Evolutionary conservation across 768 basidiomycete genomes (phyloP).

Genomic region (Leccinum broughii): DNA sequence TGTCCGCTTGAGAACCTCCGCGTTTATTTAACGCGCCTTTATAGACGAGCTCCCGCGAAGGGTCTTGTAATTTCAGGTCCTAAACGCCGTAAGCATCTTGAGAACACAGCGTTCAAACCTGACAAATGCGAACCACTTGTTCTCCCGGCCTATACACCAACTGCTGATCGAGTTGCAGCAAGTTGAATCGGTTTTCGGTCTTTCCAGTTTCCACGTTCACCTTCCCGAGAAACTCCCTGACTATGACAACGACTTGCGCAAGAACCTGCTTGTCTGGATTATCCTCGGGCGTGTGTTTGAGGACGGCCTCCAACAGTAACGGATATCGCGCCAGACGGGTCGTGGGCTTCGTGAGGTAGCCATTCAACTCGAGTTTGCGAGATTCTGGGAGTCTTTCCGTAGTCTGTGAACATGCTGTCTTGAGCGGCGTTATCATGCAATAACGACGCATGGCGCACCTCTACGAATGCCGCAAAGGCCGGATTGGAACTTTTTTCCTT

Average conservation of each 20-base stretch:
- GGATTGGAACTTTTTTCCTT: constrained; percentile 95
- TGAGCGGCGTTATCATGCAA: background rate
- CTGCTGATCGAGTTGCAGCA: constrained; percentile 91
- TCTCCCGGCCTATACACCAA: constrained; percentile 88
- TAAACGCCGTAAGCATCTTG: constrained; percentile 31
- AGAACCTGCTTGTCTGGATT: constrained; percentile 80
- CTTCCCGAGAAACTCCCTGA: constrained; percentile 80
- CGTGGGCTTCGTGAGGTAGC: constrained; percentile 97
- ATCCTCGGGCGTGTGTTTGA: constrained; percentile 90
- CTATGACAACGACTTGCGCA: constrained; percentile 70
- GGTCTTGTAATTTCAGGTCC: constrained; percentile 86
- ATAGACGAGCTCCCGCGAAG: constrained; percentile 87
- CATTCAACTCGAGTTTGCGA: constrained; percentile 94
- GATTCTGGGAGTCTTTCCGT: constrained; percentile 94
- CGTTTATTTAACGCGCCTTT: constrained; percentile 90
- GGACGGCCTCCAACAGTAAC: constrained; percentile 84
- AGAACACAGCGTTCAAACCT: background rate
- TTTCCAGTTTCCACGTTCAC: constrained; percentile 95
- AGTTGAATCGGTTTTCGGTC: constrained; percentile 94
- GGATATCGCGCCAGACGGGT: constrained; percentile 98
- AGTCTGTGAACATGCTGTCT: constrained; percentile 45
- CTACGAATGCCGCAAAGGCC: constrained; percentile 92
- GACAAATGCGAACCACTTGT: constrained; percentile 64
- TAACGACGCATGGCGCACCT: constrained; percentile 49
- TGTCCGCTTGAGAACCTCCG: constrained; percentile 66